A percentile compares a stretch with the other conserved stretches of the same genome.
Conservation (phyloP, 305 asterid species). For the Fraxinus sp. region DNA sequence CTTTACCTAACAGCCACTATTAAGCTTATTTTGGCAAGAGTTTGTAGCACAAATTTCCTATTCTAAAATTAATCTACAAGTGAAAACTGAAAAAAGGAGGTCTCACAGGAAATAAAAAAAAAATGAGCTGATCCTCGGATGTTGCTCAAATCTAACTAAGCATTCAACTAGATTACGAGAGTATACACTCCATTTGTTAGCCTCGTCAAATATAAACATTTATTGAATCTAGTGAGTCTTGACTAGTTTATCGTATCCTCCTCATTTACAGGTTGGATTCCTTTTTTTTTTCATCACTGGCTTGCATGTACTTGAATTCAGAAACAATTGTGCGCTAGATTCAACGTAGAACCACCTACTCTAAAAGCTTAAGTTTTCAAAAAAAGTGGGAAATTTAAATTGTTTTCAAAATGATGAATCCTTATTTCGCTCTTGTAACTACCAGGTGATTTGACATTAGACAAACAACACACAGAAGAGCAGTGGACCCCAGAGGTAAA, state of each 20-base stretch:
- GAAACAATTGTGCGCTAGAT: neutral
- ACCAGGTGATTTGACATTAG: neutral
- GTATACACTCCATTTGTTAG: neutral
- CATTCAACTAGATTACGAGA: slow-evolving; percentile 1
- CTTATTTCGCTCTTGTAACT: neutral
- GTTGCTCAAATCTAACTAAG: neutral
- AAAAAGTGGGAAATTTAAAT: neutral
- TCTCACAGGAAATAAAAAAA: neutral
- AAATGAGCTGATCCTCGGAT: slow-evolving; percentile 13
- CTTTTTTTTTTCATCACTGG: neutral
- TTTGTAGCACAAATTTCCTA: neutral
- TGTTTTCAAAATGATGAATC: neutral
- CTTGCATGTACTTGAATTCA: neutral
- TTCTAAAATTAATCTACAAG: neutral
- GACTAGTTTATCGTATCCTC: neutral
- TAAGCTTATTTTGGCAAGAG: neutral
- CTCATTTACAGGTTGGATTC: neutral
- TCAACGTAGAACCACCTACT: neutral
- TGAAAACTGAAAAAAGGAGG: neutral
- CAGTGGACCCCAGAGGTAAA: neutral
- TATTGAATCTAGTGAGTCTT: slow-evolving; percentile 1
- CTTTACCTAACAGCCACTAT: slow-evolving; percentile 19
- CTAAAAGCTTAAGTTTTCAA: neutral
- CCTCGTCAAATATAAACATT: slow-evolving; percentile 17
- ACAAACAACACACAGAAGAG: neutral